Evolutionary conservation across 768 basidiomycete species (phyloP), one percentile per base, ranked within the genome.

Genomic region (Fibroporia radiculosa): DNA sequence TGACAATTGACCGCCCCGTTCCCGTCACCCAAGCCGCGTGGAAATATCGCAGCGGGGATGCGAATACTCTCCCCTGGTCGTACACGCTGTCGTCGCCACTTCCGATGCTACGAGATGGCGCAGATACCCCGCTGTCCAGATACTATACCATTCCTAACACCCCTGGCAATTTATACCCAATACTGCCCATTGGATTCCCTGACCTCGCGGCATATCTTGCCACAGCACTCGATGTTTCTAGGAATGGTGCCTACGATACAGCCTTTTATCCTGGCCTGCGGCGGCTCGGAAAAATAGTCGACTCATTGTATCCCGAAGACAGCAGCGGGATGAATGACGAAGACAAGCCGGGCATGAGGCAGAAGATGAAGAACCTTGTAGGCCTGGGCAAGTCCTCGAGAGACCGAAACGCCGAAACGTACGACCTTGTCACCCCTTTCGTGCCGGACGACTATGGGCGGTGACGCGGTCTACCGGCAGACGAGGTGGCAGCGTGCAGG

Each of bases 391-490:
- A 64, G 55, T 72, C 68, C 54, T 69, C 63, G 25, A 67, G 74
- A 4, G 70, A 74, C 38, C 71, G 73, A 34, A 90, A 90, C 56
- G 84, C 85, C 52, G 85, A 89, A 47, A 83, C 80, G 7, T 90
- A 82, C 49, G 83, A 87, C 32, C 71, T 88, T 10, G 84, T 90
- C 44, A 90, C 87, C 13, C 87, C 87, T 1, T 90, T 90, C 62
- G 75, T 86, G 14, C 65, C 82, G 14, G 82, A 86, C 46, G 83
- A 86, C 51, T 84, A 76, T 77, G 81, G 82, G 45, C 81, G 57
- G 62, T 52, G 28, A 40, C 36, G 13, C 37, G 10, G 20, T 12
- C 6, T 22, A n/a, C 16, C 16, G 37, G 6, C 29, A 8, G n/a
- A 10, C 29, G 29, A 8, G 8, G 29, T 10, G 10, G 29, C 29